Base-by-base conservation (phyloP, 2,329 filamentous ascomycete genomes). In the Scytalidium lignicola region DNA sequence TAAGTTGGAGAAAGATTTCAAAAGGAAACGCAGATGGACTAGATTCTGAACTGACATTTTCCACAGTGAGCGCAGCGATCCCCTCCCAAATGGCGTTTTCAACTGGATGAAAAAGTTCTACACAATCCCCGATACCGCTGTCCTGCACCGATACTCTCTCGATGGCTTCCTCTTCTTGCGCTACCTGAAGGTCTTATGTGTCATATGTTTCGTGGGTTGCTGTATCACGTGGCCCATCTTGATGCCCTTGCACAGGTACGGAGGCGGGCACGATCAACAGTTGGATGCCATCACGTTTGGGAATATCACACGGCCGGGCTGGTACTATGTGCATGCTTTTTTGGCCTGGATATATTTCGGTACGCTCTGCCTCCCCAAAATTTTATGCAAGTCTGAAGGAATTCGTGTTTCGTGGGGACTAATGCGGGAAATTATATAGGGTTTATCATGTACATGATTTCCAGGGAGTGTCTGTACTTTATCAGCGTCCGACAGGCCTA, bases 401-500 rank as follows among this genome's bases (percentile, higher is more conserved):
- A n/a, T n/a, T n/a, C n/a, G n/a, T 9, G 15, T 46, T 37, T 17
- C n/a, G 20, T 19, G 28, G n/a, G 4, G 9, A 5, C 12, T 26
- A 26, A 26, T 10, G 10, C 23, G 10, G 23, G 23, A 5, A 10
- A 26, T 26, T 26, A n/a, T 10, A 22, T 23, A 64, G 62, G 70
- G 32, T 86, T 86, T 60, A 72, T 87, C 49, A 77, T 86, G 63
- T 85, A 80, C 64, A 80, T 81, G 60, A 74, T 87, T 43, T 82
- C 81, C 17, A 72, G 83, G 44, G 83, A 87, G 64, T 76, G 74
- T 58, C 75, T 87, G 47, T 87, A 78, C 71, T 84, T 81, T 59
- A 83, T 86, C 67, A 85, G 84, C 54, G 64, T 87, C 47, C 79
- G 83, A 48, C 83, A 87, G 67, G 83, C 83, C 0, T 86, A 85